Evolutionary conservation across 306 rosid genomes (phyloP).

Genomic region (Glycine latifolia): DNA sequence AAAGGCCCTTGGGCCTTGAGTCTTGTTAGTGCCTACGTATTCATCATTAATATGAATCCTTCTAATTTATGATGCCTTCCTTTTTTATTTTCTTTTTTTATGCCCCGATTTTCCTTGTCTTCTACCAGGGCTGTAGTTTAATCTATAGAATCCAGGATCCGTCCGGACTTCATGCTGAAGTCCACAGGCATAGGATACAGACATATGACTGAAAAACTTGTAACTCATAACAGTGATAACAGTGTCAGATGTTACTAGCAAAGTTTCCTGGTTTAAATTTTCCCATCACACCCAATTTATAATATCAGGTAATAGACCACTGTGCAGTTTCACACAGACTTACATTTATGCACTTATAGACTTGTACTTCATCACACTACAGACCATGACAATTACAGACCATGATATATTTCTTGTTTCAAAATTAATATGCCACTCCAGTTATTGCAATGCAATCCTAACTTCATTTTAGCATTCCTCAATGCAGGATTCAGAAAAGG

Average conservation of each 20-base stretch:
- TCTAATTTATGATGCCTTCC: background rate
- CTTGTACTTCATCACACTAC: background rate
- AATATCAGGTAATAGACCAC: background rate
- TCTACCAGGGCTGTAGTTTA: background rate
- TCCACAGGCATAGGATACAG: background rate
- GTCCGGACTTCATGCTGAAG: background rate
- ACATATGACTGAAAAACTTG: background rate
- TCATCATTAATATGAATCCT: background rate
- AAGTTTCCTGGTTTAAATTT: background rate
- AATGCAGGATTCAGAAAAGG: background rate
- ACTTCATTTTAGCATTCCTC: background rate
- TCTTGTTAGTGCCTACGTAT: background rate
- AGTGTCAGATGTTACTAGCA: background rate
- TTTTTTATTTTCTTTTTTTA: background rate
- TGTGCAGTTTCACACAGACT: background rate
- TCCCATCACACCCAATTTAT: background rate
- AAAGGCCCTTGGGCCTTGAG: background rate
- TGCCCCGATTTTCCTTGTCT: background rate
- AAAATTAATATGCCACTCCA: background rate
- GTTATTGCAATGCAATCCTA: background rate
- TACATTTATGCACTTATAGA: slow-evolving; percentile 19
- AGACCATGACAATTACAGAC: background rate
- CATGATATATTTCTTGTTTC: background rate
- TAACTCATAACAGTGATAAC: slow-evolving; percentile 18
- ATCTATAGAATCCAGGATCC: background rate